A percentile compares a stretch with the other conserved stretches of the same genome.
These are phyloP conservation scores for Metarhizium album DNA, from an alignment of 2,329 filamentous ascomycete genomes.

Conservation along the genomic window DNA sequence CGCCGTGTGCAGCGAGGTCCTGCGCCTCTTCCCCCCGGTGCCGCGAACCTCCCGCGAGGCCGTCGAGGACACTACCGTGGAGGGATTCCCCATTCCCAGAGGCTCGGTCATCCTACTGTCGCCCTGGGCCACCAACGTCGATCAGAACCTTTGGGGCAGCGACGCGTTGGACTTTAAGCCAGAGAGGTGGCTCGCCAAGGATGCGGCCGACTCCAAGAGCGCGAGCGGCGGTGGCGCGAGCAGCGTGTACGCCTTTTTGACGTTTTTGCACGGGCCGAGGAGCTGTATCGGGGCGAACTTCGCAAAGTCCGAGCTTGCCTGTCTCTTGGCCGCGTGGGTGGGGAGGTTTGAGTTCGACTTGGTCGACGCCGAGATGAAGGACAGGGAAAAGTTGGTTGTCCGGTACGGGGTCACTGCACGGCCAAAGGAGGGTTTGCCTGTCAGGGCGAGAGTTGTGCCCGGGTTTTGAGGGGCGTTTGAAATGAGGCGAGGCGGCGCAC, in stretches of 20 bases:
- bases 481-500: no score
- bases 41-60: conserved; percentile 60
- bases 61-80: conserved; percentile 51
- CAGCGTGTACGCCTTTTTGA: conserved; percentile 68
- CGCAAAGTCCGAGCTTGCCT: conserved; percentile 76
- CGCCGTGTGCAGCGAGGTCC: conserved; percentile 66
- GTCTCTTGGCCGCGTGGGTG: conserved; percentile 65
- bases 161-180: conserved; percentile 70
- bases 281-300: conserved; percentile 79
- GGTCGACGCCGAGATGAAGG: conserved; percentile 46
- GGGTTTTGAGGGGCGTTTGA: conserved; percentile 41
- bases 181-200: conserved; percentile 55
- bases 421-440: conserved; percentile 61
- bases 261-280: conserved; percentile 77
- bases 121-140: conserved; percentile 59
- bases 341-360: conserved; percentile 60
- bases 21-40: conserved; percentile 64
- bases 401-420: conserved; percentile 60
- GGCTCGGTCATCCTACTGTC: conserved; percentile 59
- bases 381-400: conserved; percentile 56
- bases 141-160: conserved; percentile 59
- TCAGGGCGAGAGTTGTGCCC: conserved; percentile 51
- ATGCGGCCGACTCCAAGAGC: conserved; percentile 13
- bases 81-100: conserved; percentile 54
- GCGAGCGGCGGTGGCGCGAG: conserved; percentile 58